phyloP scores from a whole-genome alignment of 805 yeast species.

The Zygotorulaspora danielsina region DNA sequence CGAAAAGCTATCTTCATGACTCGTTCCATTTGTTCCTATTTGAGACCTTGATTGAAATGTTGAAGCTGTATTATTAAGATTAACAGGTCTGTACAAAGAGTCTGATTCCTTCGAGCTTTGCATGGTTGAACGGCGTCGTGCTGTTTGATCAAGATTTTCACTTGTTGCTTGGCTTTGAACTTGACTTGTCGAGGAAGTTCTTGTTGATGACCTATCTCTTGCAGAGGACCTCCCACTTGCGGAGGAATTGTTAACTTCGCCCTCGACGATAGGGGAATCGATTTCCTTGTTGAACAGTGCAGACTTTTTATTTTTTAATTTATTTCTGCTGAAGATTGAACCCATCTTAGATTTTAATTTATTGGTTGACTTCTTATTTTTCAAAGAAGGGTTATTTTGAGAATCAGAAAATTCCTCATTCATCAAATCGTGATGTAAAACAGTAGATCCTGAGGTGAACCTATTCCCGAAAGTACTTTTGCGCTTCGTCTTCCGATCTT shows the following conservation, averaged over 20 bases:
- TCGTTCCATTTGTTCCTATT: background rate
- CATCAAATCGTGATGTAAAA: constrained; percentile 32
- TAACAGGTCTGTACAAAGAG: constrained; percentile 7
- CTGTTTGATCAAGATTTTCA: background rate
- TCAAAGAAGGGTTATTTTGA: constrained; percentile 30
- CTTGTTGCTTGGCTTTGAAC: background rate
- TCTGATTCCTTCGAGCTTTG: constrained; percentile 11
- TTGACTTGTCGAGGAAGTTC: constrained; percentile 6
- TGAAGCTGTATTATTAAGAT: constrained; percentile 3
- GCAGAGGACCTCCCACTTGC: constrained; percentile 4
- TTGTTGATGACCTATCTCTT: constrained; percentile 9
- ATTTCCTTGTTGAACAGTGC: constrained; percentile 6
- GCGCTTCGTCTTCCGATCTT: constrained; percentile 19
- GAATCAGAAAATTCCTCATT: constrained; percentile 32
- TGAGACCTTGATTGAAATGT: constrained; percentile 2
- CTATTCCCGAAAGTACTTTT: constrained; percentile 29
- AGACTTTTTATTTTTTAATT: constrained; percentile 38
- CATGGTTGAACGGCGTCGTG: constrained; percentile 11
- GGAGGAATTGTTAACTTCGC: constrained; percentile 6
- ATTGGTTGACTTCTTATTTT: constrained; percentile 33
- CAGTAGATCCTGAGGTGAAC: constrained; percentile 30
- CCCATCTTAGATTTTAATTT: constrained; percentile 68
- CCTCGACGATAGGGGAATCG: constrained; percentile 11
- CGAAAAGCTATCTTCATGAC: background rate
- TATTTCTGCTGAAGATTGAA: constrained; percentile 65